Conservation (phyloP, 768 basidiomycete species). For the Termitomyces sp. region DNA sequence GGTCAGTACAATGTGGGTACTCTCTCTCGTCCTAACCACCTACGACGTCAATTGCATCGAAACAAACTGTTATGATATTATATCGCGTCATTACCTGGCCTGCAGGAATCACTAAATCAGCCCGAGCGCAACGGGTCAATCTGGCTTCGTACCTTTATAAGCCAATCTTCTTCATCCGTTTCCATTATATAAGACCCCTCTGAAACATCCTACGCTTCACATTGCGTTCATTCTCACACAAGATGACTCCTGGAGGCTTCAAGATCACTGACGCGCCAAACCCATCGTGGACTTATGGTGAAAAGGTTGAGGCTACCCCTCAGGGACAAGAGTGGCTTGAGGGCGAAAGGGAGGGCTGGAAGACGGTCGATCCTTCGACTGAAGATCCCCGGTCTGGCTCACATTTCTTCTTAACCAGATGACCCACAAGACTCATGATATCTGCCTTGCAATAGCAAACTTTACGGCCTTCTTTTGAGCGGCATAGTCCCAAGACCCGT, state of each 20-base stretch:
- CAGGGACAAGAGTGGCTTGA: slow-evolving; percentile 40
- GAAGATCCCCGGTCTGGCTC: slow-evolving; percentile 29
- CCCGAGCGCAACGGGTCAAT: neutral
- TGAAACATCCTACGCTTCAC: neutral
- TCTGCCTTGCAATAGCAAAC: slow-evolving; percentile 15
- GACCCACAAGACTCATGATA: neutral
- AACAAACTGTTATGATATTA: neutral
- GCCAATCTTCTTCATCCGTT: neutral
- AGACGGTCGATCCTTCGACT: slow-evolving; percentile 28
- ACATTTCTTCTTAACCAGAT: neutral
- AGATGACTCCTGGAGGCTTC: slow-evolving; percentile 22
- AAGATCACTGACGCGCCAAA: slow-evolving; percentile 31
- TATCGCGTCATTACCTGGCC: neutral
- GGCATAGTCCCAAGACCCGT: slow-evolving; percentile 65
- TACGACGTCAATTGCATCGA: neutral
- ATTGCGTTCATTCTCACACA: slow-evolving; percentile 9
- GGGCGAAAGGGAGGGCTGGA: slow-evolving; percentile 38
- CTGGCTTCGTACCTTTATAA: neutral
- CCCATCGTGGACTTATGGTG: slow-evolving; percentile 35
- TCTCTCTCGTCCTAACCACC: too few relatives aligned
- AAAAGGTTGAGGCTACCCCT: slow-evolving; percentile 26
- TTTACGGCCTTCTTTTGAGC: slow-evolving; percentile 47
- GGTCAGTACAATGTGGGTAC: too few relatives aligned
- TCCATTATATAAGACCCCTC: neutral
- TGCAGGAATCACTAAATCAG: neutral